These are phyloP conservation scores for Boletus huronensis DNA, from an alignment of 768 basidiomycete species.

Conservation along the genomic window DNA sequence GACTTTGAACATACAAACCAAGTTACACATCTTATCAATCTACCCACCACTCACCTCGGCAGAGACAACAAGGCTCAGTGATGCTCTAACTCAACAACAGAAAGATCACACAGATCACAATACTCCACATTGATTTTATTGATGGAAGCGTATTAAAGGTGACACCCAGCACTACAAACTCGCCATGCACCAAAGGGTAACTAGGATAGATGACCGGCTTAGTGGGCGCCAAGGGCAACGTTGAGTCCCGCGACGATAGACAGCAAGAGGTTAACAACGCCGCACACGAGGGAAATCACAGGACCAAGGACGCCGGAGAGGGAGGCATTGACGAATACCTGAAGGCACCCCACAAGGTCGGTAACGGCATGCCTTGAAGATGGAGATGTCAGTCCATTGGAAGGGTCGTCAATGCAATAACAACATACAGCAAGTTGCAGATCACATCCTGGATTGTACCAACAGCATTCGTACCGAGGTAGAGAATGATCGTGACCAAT, in stretches of 20 bases:
- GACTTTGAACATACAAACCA: too few species aligned
- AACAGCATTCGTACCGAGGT: neutral
- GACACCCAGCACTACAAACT: constrained; percentile 10
- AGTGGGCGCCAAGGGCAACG: neutral
- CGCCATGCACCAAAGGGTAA: constrained; percentile 8
- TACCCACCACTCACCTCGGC: neutral
- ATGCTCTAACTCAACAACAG: neutral
- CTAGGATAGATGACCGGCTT: neutral
- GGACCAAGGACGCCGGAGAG: constrained; percentile 7
- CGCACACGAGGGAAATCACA: constrained; percentile 3
- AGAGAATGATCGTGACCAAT: constrained; percentile 2
- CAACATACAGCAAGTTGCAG: constrained; percentile 12
- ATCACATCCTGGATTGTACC: constrained; percentile 1
- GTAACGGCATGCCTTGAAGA: constrained; percentile 1
- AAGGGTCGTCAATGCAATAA: neutral
- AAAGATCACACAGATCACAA: neutral
- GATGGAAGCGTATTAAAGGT: neutral
- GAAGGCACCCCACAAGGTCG: constrained; percentile 11
- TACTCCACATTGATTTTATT: neutral
- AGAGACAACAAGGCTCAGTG: neutral
- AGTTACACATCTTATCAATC: neutral
- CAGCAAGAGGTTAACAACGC: neutral
- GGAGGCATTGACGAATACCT: constrained; percentile 2
- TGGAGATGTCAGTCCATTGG: neutral
- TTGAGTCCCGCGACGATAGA: neutral